phyloP scores from a whole-genome alignment of 768 basidiomycete species.

The Kwoniella dejecticola region DNA sequence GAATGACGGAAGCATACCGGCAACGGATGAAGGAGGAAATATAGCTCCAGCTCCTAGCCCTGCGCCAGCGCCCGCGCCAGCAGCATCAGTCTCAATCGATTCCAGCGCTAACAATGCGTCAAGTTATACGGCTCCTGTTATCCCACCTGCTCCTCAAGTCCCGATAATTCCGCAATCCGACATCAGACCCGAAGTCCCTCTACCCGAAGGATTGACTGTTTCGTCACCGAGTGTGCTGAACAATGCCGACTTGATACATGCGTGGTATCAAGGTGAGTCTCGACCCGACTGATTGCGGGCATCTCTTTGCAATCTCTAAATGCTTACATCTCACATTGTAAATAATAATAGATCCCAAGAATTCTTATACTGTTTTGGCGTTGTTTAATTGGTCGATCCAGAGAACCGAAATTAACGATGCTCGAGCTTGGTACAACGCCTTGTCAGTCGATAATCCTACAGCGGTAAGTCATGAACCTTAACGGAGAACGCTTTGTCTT shows the following conservation, averaged over 20 bases:
- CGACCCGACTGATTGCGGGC: neutral
- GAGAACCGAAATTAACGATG: slow-evolving; percentile 74
- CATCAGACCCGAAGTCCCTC: slow-evolving; percentile 1
- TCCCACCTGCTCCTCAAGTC: neutral
- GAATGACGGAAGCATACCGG: slow-evolving; percentile 1
- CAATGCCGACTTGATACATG: slow-evolving; percentile 40
- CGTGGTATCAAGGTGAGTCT: slow-evolving; percentile 44
- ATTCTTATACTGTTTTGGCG: slow-evolving; percentile 66
- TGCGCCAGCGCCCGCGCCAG: too few species aligned
- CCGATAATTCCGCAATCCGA: neutral
- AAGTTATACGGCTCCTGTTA: neutral
- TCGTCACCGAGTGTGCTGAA: slow-evolving; percentile 43
- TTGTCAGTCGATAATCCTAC: slow-evolving; percentile 86
- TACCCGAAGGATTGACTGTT: slow-evolving; percentile 45
- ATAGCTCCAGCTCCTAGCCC: slow-evolving; percentile 16
- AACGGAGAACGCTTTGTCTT: neutral
- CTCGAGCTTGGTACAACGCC: slow-evolving; percentile 78
- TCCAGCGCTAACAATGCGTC: too few species aligned
- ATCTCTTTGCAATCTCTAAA: too few species aligned
- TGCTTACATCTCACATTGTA: neutral
- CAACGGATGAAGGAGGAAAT: neutral
- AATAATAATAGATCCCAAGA: slow-evolving; percentile 28
- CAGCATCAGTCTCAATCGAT: neutral
- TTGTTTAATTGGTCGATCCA: slow-evolving; percentile 76
- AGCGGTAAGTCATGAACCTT: slow-evolving; percentile 68